phyloP scores from a whole-genome alignment of 169 alveolate genomes.

The Cryptosporidium baileyi region DNA sequence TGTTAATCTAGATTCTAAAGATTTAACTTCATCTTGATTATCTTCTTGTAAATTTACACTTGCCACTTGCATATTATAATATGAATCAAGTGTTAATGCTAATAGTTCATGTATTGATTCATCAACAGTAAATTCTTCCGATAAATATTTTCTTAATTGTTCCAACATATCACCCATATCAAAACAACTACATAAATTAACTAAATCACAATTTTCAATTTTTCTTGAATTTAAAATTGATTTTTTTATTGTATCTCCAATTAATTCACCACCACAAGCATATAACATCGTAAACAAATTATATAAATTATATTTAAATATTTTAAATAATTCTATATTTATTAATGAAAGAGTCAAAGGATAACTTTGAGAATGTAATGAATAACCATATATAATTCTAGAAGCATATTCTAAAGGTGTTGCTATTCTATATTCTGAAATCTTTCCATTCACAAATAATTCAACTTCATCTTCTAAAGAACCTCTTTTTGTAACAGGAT shows the following conservation, averaged over 20 bases:
- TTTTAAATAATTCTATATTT: conserved; percentile 66
- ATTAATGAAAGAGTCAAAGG: conserved; percentile 76
- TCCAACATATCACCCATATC: conserved; percentile 76
- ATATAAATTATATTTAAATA: conserved; percentile 72
- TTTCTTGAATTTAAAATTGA: conserved; percentile 71
- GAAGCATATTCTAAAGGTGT: conserved; percentile 76
- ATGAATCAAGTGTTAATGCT: conserved; percentile 66
- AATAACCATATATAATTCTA: conserved; percentile 71
- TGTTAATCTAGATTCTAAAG: conserved; percentile 62
- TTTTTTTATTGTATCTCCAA: conserved; percentile 55
- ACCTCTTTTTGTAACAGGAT: conserved; percentile 40
- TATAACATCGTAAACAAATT: conserved; percentile 68
- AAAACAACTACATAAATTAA: conserved; percentile 75
- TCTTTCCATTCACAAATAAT: conserved; percentile 1
- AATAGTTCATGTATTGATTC: conserved; percentile 65
- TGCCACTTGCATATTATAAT: conserved; percentile 59
- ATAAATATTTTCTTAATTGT: conserved; percentile 57
- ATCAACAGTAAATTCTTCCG: conserved; percentile 69
- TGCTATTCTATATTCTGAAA: conserved; percentile 43
- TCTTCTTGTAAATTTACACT: conserved; percentile 65
- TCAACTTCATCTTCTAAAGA: conserved; percentile 22
- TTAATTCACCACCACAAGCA: conserved; percentile 75
- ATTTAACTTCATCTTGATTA: not conserved
- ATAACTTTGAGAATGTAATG: conserved; percentile 55
- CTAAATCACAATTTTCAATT: conserved; percentile 73